Base-by-base conservation (phyloP, 345 rosid species). In the Mangifera indica region DNA sequence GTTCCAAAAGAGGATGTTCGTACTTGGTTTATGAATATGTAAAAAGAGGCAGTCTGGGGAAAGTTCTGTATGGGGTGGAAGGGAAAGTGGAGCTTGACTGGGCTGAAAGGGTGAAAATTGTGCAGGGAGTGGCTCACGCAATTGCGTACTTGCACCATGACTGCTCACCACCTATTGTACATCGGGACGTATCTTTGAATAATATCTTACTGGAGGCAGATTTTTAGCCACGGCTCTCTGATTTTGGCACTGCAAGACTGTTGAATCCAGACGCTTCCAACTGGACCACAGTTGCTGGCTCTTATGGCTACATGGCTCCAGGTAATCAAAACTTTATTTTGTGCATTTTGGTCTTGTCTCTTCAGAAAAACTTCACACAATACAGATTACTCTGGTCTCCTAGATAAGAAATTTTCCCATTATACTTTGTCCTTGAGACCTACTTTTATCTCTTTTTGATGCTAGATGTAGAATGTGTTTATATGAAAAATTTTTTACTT, bases 281-380 rank as follows among this genome's bases (percentile, higher is more conserved):
- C 76, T 90, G 96, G 93, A 86, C 96, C 25, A 9, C 77, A 0
- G 86, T 79, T 60, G 93, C 81, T 0, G 93, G 93, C 7, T 85
- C 91, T 17, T 90, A 80, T 73, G 93, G 93, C 72, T 88, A 90
- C 80, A 90, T 87, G 87, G 93, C 96, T 72, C 93, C 90, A 32
- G 96, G 96, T 90, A 81, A 75, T 25, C 25, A n/a, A 48, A 11
- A 13, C 14, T 32, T 37, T 11, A 5, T 8, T 54, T 3, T n/a
- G 68, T 37, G 34, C 13, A 14, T 52, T n/a, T 12, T 15, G 4
- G 9, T 54, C 34, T 40, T 24, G 7, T 57, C 34, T 5, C 54
- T 25, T 12, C 2, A 18, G 24, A 7, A 17, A 7, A 21, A 65
- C 42, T 48, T 51, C 11, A 5, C n/a, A 18, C 2, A 66, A 25